Conservation (phyloP, 2,329 filamentous ascomycete genomes). For the Fusarium sp. region DNA sequence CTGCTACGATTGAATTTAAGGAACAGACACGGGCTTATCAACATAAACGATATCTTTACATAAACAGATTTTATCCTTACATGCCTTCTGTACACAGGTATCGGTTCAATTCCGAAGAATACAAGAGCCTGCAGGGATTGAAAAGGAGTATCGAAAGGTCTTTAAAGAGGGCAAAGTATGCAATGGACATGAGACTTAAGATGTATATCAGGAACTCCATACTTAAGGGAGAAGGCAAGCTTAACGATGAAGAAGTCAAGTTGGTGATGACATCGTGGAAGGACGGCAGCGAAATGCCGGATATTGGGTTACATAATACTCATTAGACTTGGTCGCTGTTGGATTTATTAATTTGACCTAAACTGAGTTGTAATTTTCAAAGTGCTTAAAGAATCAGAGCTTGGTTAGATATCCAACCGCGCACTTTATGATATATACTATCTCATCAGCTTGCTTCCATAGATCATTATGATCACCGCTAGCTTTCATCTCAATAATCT, state of each 20-base stretch:
- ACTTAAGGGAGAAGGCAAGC: not conserved
- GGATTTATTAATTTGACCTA: not conserved
- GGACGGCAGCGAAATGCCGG: not conserved
- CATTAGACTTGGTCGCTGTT: not conserved
- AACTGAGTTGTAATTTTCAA: accelerated
- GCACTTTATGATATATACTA: not conserved
- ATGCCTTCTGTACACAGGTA: not conserved
- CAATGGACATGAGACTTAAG: not conserved
- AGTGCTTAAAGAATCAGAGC: not conserved
- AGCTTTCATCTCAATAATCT: not conserved
- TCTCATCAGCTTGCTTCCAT: not conserved
- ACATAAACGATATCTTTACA: not conserved
- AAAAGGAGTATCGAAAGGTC: too few relatives aligned
- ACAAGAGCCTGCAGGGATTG: too few relatives aligned
- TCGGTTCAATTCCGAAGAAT: too few relatives aligned
- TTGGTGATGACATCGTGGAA: not conserved
- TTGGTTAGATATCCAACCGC: not conserved
- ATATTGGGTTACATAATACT: not conserved
- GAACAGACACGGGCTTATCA: not conserved
- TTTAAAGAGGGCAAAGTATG: not conserved
- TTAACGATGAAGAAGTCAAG: not conserved
- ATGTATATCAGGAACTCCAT: not conserved
- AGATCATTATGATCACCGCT: slow-evolving; percentile 1
- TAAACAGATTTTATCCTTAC: not conserved
- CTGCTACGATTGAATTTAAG: not conserved